Percentiles rank a stretch among this genome's conserved stretches.
These are phyloP conservation scores for Ceratobasidium sp. DNA, from an alignment of 1,284 basidiomycete genomes.

Conservation along the genomic window DNA sequence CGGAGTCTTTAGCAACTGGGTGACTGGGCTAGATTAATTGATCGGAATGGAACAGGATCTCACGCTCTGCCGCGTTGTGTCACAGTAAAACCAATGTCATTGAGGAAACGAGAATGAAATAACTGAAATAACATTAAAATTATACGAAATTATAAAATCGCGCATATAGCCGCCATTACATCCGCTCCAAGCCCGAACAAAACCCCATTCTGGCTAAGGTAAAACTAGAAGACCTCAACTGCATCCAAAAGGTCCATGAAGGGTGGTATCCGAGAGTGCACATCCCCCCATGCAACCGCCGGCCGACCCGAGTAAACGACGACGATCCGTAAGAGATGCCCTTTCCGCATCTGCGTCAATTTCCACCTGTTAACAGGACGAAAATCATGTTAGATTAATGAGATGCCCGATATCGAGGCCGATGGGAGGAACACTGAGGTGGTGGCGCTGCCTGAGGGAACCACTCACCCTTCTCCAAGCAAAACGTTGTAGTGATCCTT, in stretches of 20 bases:
- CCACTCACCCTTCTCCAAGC: slow-evolving; percentile 25
- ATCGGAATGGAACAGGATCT: too few species aligned
- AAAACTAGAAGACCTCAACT: neutral
- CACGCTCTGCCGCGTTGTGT: too few species aligned
- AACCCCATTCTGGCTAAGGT: too few species aligned
- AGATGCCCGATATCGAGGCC: too few species aligned
- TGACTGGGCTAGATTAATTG: too few species aligned
- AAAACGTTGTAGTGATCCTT: slow-evolving; percentile 27
- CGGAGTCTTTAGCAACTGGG: too few species aligned
- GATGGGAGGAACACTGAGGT: neutral
- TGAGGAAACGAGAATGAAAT: too few species aligned
- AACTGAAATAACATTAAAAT: too few species aligned
- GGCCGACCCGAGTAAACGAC: slow-evolving; percentile 23
- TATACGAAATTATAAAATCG: too few species aligned
- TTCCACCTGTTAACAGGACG: neutral
- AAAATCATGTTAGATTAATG: neutral
- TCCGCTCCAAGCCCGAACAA: neutral
- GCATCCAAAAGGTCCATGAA: slow-evolving; percentile 20
- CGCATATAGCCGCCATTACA: too few species aligned
- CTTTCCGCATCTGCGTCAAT: slow-evolving; percentile 29
- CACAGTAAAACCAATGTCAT: too few species aligned
- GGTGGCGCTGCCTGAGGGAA: neutral
- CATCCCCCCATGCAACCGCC: slow-evolving; percentile 30
- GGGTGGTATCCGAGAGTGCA: neutral
- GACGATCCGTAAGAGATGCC: slow-evolving; percentile 7